Percentiles rank a stretch among this genome's conserved stretches.
Evolutionary conservation across 2,329 filamentous ascomycete species (phyloP).

Genomic region (Periglandula ipomoeae): DNA sequence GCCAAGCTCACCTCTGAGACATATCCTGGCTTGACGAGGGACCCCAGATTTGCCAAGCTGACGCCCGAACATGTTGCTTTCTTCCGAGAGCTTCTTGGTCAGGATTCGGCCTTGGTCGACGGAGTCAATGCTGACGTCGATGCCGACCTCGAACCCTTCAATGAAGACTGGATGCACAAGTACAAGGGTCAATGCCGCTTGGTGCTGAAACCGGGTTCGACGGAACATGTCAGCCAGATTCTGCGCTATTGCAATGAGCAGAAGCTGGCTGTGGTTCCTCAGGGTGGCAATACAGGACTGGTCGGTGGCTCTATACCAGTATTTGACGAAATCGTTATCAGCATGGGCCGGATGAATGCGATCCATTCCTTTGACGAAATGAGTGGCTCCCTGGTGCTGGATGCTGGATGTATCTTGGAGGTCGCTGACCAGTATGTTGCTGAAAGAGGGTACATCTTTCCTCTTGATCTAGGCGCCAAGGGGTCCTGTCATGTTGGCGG

Average conservation of each 20-base stretch:
- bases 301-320: constrained; percentile 94
- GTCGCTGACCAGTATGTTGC: constrained; percentile 78
- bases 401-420: constrained; percentile 88
- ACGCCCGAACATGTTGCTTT: constrained; percentile 70
- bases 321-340: constrained; percentile 97
- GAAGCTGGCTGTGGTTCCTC: constrained; percentile 85
- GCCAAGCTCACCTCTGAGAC: constrained; percentile 73
- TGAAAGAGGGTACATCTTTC: constrained; percentile 80
- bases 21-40: constrained; percentile 74
- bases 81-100: constrained; percentile 75
- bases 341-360: constrained; percentile 79
- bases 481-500: constrained; percentile 94
- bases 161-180: constrained; percentile 98
- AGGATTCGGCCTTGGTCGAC: constrained; percentile 73
- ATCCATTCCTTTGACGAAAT: constrained; percentile 90
- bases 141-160: constrained; percentile 84
- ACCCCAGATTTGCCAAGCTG: constrained; percentile 65
- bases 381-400: constrained; percentile 80
- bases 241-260: constrained; percentile 93
- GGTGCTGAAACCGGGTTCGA: constrained; percentile 76
- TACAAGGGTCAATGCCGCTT: constrained; percentile 85
- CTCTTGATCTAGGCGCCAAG: constrained; percentile 94
- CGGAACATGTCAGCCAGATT: constrained; percentile 82
- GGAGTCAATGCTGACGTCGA: constrained; percentile 61
- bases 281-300: constrained; percentile 93